These are phyloP conservation scores for Hysterium pulicare DNA, from an alignment of 2,329 filamentous ascomycete species.

Conservation along the genomic window DNA sequence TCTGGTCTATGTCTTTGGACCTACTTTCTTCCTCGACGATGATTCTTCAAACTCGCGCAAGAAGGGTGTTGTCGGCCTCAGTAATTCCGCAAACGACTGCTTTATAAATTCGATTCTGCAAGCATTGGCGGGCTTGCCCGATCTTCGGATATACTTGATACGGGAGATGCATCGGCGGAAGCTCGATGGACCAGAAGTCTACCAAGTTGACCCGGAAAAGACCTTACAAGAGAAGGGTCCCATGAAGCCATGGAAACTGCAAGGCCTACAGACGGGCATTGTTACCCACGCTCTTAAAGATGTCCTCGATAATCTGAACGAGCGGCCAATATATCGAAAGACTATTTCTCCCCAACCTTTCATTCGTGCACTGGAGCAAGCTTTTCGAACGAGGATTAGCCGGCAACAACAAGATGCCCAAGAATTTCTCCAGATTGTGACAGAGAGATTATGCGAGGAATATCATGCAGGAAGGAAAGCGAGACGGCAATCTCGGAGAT, in stretches of 20 bases:
- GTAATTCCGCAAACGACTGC: slow-evolving; percentile 81
- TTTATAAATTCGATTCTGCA: slow-evolving; percentile 93
- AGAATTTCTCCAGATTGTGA: slow-evolving; percentile 91
- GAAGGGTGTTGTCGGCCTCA: slow-evolving; percentile 81
- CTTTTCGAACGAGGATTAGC: slow-evolving; percentile 87
- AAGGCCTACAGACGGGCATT: slow-evolving; percentile 70
- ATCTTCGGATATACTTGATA: slow-evolving; percentile 88
- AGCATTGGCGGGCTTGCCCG: slow-evolving; percentile 82
- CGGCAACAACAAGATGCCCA: slow-evolving; percentile 96
- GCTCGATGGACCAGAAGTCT: slow-evolving; percentile 74
- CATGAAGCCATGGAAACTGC: slow-evolving; percentile 47
- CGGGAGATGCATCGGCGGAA: slow-evolving; percentile 81
- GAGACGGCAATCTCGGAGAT: slow-evolving; percentile 53
- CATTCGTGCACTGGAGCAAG: slow-evolving; percentile 75
- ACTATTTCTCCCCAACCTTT: slow-evolving; percentile 86
- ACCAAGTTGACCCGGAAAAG: slow-evolving; percentile 57
- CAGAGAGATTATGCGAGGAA: slow-evolving; percentile 88
- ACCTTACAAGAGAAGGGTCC: slow-evolving; percentile 39
- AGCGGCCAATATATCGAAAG: slow-evolving; percentile 89
- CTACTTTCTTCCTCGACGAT: slow-evolving; percentile 92
- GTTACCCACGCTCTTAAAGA: slow-evolving; percentile 88
- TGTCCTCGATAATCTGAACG: slow-evolving; percentile 87
- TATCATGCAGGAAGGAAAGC: slow-evolving; percentile 82
- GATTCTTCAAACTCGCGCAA: slow-evolving; percentile 62
- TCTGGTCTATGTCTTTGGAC: slow-evolving; percentile 93